Evolutionary conservation across 805 yeast species (phyloP).

Genomic region (Ogataea zsoltii): DNA sequence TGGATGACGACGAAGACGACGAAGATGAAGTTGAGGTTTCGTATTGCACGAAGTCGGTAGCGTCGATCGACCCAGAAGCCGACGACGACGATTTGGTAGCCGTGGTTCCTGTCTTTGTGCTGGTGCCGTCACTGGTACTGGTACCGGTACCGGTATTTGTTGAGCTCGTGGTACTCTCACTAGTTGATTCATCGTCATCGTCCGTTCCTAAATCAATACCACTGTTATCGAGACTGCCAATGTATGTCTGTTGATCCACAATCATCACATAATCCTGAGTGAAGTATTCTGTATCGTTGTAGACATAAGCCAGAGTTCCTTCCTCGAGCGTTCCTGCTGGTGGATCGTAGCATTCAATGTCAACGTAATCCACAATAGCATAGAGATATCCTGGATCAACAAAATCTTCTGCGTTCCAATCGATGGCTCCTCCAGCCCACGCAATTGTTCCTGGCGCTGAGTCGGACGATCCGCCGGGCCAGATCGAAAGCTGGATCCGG

Average conservation of each 20-base stretch:
- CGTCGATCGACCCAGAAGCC: background rate
- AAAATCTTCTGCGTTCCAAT: conserved; percentile 81
- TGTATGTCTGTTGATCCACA: conserved; percentile 59
- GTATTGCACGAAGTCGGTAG: conserved; percentile 1
- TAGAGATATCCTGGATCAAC: conserved; percentile 78
- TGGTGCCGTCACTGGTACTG: background rate
- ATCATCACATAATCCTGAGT: conserved; percentile 55
- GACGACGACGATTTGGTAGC: background rate
- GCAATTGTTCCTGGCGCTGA: conserved; percentile 64
- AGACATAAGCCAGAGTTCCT: conserved; percentile 55
- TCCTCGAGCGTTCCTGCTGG: conserved; percentile 52
- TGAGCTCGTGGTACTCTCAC: background rate
- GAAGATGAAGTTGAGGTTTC: background rate
- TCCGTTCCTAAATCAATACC: conserved; percentile 61
- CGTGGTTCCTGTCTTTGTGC: background rate
- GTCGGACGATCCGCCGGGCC: conserved; percentile 71
- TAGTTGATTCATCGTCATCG: conserved; percentile 5
- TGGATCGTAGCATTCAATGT: conserved; percentile 69
- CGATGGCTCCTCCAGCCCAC: conserved; percentile 87
- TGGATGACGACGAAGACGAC: background rate
- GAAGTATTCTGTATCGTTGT: conserved; percentile 48
- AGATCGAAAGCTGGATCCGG: conserved; percentile 67
- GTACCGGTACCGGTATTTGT: background rate
- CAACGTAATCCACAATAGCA: conserved; percentile 59
- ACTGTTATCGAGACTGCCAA: conserved; percentile 60